Base-by-base conservation (phyloP, 2,329 filamentous ascomycete species). In the Nemania sp. region DNA sequence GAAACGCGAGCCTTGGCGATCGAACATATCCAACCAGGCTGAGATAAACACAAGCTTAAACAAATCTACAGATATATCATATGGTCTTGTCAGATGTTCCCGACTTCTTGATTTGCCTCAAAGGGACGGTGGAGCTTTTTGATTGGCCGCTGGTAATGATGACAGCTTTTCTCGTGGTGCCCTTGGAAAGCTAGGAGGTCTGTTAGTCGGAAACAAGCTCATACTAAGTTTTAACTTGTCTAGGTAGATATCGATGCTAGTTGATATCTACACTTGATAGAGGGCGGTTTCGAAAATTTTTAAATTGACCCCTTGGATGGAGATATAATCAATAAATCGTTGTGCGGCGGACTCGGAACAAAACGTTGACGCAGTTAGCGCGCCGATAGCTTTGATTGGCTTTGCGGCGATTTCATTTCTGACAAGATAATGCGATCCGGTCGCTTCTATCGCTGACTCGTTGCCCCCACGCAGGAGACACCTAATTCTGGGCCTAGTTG, bases 361-460 rank as follows among this genome's bases (percentile, higher is more conserved):
- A 18, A 42, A 47, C n/a, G 21, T 53, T 57, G 55, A 54, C 39
- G 59, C 50, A 39, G 13, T 29, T 64, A 62, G 59, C 15, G 52
- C 40, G 39, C 21, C 17, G n/a, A 52, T 53, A 47, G 54, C 45
- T 50, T 59, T 46, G 15, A 59, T 48, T 56, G 32, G 40, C 20
- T 21, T 37, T n/a, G n/a, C 20, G 12, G 12, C n/a, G 13, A 50
- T 56, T 49, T 52, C 50, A 45, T 48, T 60, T 52, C 49, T 52
- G 54, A 37, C 32, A 55, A 5, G 43, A 60, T 17, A 49, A 54
- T 35, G 54, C 46, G 58, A 61, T 58, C 35, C 40, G 35, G 51
- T 45, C 18, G 34, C 34, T 46, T 21, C 47, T 40, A 11, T 57
- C 54, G 58, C 58, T 64, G 61, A 61, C 58, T 64, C 58, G 52